Conservation (phyloP, 2,329 filamentous ascomycete genomes). For the Diaporthe caulivora region DNA sequence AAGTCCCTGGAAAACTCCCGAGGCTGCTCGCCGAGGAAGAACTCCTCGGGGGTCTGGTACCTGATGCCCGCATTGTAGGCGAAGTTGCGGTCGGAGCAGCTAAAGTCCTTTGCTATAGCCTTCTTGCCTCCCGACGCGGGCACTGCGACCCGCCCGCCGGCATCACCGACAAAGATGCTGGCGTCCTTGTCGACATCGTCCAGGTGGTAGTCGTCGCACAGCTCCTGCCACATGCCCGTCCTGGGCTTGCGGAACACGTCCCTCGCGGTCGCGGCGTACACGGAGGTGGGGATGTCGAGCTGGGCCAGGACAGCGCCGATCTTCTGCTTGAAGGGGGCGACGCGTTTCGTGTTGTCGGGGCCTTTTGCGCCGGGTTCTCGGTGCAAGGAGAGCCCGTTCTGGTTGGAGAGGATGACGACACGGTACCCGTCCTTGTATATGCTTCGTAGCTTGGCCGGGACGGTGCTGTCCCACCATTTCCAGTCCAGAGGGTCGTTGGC, state of each 20-base stretch:
- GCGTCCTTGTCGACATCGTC: conserved; percentile 74
- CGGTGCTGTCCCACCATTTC: conserved; percentile 89
- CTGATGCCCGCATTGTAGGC: conserved; percentile 85
- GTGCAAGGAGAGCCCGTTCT: conserved; percentile 83
- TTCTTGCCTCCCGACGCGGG: conserved; percentile 45
- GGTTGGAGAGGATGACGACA: conserved; percentile 88
- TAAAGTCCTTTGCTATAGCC: conserved; percentile 67
- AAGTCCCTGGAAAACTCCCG: conserved; percentile 78
- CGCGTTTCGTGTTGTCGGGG: conserved; percentile 73
- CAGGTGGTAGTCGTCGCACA: conserved; percentile 71
- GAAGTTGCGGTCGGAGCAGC: conserved; percentile 80
- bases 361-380: conserved; percentile 75
- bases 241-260: conserved; percentile 91
- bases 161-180: conserved; percentile 93
- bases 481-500: conserved; percentile 80
- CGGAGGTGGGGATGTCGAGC: conserved; percentile 79
- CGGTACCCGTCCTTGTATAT: conserved; percentile 77
- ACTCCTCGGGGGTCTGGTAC: conserved; percentile 92
- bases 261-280: conserved; percentile 89
- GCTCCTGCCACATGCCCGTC: conserved; percentile 85
- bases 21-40: conserved; percentile 78
- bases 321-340: conserved; percentile 87
- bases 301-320: conserved; percentile 75
- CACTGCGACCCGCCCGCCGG: conserved; percentile 69
- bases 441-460: conserved; percentile 75